Percentiles rank a stretch among this genome's conserved stretches.
phyloP scores from a whole-genome alignment of 768 basidiomycete species.

The Boletellus ananas region DNA sequence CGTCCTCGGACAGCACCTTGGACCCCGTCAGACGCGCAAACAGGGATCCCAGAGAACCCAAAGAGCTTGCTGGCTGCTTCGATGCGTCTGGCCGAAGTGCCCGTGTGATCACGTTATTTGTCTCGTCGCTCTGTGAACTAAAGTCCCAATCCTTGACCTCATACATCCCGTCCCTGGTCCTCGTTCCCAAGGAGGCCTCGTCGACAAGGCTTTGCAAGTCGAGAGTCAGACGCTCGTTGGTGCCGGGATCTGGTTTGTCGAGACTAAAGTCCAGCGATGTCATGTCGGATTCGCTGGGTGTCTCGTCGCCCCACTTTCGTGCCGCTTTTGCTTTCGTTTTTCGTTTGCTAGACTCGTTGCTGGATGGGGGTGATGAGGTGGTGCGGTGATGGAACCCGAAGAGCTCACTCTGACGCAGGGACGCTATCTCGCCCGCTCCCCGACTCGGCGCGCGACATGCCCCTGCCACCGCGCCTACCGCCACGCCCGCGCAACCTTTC shows the following conservation, averaged over 20 bases:
- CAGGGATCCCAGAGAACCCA: slow-evolving; percentile 69
- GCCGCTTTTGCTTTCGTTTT: slow-evolving; percentile 67
- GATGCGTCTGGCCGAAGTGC: slow-evolving; percentile 48
- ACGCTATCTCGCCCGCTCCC: slow-evolving; percentile 59
- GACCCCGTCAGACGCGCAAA: slow-evolving; percentile 85
- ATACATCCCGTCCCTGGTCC: slow-evolving; percentile 69
- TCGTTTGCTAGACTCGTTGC: slow-evolving; percentile 58
- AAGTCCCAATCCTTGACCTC: slow-evolving; percentile 88
- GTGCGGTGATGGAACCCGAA: neutral
- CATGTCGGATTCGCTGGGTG: slow-evolving; percentile 84
- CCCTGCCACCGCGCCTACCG: slow-evolving; percentile 52
- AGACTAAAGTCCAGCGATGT: slow-evolving; percentile 85
- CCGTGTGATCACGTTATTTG: slow-evolving; percentile 53
- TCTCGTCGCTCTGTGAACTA: slow-evolving; percentile 38
- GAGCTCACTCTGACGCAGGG: slow-evolving; percentile 67
- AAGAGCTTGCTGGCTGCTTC: slow-evolving; percentile 39
- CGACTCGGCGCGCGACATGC: slow-evolving; percentile 44
- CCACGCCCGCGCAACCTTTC: slow-evolving; percentile 75
- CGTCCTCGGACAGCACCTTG: slow-evolving; percentile 75
- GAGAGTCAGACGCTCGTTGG: slow-evolving; percentile 31
- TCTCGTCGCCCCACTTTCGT: slow-evolving; percentile 90
- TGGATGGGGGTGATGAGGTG: slow-evolving; percentile 34
- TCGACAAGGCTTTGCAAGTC: slow-evolving; percentile 66
- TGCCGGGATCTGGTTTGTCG: slow-evolving; percentile 44
- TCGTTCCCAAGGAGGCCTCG: slow-evolving; percentile 68